phyloP scores from a whole-genome alignment of 2,329 filamentous ascomycete species.

The Rutstroemia sp. region DNA sequence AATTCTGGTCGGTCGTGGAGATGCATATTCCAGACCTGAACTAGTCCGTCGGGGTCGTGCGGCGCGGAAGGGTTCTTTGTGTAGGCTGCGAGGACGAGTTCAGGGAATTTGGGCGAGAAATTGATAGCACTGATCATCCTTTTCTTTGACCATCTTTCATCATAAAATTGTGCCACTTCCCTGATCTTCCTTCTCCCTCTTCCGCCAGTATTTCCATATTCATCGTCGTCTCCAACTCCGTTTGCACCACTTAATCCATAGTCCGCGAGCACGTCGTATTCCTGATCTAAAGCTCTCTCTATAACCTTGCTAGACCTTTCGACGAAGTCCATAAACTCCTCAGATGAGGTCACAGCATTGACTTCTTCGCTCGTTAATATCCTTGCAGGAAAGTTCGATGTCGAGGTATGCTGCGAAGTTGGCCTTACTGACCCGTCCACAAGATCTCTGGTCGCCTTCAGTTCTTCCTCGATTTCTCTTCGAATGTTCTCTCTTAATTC shows the following conservation, averaged over 20 bases:
- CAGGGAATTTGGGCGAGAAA: constrained; percentile 92
- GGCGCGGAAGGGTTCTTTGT: constrained; percentile 95
- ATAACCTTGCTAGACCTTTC: constrained; percentile 96
- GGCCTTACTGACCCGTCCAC: constrained; percentile 43
- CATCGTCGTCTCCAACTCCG: constrained; percentile 72
- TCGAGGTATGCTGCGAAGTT: constrained; percentile 37
- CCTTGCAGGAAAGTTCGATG: constrained; percentile 66
- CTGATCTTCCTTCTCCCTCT: constrained; percentile 70
- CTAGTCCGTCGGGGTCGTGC: constrained; percentile 84
- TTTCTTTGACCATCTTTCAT: constrained; percentile 94
- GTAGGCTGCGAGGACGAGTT: constrained; percentile 88
- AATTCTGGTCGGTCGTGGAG: constrained; percentile 93
- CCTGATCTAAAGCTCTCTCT: constrained; percentile 87
- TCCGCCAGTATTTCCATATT: constrained; percentile 60
- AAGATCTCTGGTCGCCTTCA: constrained; percentile 63
- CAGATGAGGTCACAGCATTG: constrained; percentile 80
- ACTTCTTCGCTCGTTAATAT: constrained; percentile 79
- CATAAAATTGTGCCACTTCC: constrained; percentile 88
- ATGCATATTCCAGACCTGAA: constrained; percentile 96
- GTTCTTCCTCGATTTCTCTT: constrained; percentile 86
- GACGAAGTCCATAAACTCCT: constrained; percentile 91
- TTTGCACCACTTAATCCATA: constrained; percentile 74
- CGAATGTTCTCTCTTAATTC: constrained; percentile 79
- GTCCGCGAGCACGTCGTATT: constrained; percentile 93
- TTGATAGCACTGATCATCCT: constrained; percentile 93